Evolutionary conservation across 2,329 filamentous ascomycete genomes (phyloP).

Genomic region (Nemania sp.): DNA sequence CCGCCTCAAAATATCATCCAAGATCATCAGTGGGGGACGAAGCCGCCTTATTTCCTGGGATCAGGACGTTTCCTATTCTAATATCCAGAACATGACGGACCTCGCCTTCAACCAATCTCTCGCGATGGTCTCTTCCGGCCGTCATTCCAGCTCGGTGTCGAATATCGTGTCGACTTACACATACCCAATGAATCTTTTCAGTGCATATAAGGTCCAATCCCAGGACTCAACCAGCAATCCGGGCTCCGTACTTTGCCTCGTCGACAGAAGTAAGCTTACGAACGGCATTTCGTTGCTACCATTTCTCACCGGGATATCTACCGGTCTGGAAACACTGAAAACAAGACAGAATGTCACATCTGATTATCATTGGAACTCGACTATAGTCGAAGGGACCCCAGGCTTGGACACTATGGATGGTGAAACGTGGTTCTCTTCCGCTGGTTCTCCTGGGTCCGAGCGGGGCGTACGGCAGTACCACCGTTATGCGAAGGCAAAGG

Average conservation of each 20-base stretch:
- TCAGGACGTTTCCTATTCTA: slow-evolving; percentile 37
- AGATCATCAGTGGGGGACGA: slow-evolving; percentile 27
- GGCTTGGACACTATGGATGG: slow-evolving; percentile 34
- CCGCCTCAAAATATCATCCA: slow-evolving; percentile 36
- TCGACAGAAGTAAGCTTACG: slow-evolving; percentile 36
- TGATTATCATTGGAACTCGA: slow-evolving; percentile 39
- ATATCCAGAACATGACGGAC: slow-evolving; percentile 40
- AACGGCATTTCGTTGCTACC: slow-evolving; percentile 32
- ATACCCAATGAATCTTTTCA: slow-evolving; percentile 40
- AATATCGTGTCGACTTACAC: slow-evolving; percentile 32
- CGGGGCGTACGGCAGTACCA: slow-evolving; percentile 28
- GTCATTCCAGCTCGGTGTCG: slow-evolving; percentile 30
- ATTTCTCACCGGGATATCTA: slow-evolving; percentile 30
- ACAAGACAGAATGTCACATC: slow-evolving; percentile 40
- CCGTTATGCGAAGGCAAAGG: slow-evolving; percentile 32
- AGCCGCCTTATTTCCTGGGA: slow-evolving; percentile 32
- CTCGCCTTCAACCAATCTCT: slow-evolving; percentile 38
- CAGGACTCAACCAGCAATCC: slow-evolving; percentile 35
- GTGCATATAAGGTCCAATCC: slow-evolving; percentile 36
- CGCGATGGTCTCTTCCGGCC: slow-evolving; percentile 35
- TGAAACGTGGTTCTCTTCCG: slow-evolving; percentile 38
- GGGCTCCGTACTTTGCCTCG: slow-evolving; percentile 38
- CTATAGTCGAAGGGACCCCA: slow-evolving; percentile 38
- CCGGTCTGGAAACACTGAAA: slow-evolving; percentile 25
- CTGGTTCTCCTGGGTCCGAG: slow-evolving; percentile 21